Evolutionary conservation across 768 basidiomycete species (phyloP).

Genomic region (Thelephora ganbajun): DNA sequence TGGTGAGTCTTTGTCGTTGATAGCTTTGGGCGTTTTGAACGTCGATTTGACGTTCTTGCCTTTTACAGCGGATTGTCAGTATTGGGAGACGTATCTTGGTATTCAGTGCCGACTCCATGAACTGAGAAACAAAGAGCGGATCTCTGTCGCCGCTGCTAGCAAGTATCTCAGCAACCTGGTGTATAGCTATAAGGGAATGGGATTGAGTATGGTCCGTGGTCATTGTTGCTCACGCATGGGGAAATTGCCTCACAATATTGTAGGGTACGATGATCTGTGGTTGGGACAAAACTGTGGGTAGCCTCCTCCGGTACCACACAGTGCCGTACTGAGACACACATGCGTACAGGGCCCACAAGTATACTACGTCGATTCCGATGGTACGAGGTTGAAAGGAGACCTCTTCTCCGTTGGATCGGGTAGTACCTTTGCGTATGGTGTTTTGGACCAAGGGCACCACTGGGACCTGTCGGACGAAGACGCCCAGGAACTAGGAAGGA

Average conservation of each 20-base stretch:
- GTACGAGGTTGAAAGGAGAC: slow-evolving; percentile 88
- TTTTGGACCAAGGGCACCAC: slow-evolving; percentile 86
- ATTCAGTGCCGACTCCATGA: slow-evolving; percentile 96
- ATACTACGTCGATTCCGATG: slow-evolving; percentile 97
- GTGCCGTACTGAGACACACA: neutral
- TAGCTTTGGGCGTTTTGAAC: neutral
- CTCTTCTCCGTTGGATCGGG: slow-evolving; percentile 99
- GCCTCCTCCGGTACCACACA: neutral
- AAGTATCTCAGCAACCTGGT: slow-evolving; percentile 97
- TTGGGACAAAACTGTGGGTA: slow-evolving; percentile 90
- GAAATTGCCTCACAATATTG: slow-evolving; percentile 1
- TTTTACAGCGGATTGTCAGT: slow-evolving; percentile 77
- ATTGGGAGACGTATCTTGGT: slow-evolving; percentile 98
- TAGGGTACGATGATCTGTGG: slow-evolving; percentile 99
- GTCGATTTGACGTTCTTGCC: slow-evolving; percentile 2
- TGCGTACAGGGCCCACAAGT: slow-evolving; percentile 65
- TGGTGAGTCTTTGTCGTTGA: slow-evolving; percentile 33
- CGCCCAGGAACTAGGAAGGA: slow-evolving; percentile 84
- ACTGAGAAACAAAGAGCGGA: slow-evolving; percentile 89
- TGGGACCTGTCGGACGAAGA: slow-evolving; percentile 92
- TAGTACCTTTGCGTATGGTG: slow-evolving; percentile 98
- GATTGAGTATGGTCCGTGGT: slow-evolving; percentile 83
- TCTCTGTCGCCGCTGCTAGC: slow-evolving; percentile 97
- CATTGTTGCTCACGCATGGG: neutral
- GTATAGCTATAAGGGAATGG: slow-evolving; percentile 98